Evolutionary conservation across 345 rosid genomes (phyloP), one percentile per base, ranked within the genome.

Genomic region (Lenwebbia sp.): DNA sequence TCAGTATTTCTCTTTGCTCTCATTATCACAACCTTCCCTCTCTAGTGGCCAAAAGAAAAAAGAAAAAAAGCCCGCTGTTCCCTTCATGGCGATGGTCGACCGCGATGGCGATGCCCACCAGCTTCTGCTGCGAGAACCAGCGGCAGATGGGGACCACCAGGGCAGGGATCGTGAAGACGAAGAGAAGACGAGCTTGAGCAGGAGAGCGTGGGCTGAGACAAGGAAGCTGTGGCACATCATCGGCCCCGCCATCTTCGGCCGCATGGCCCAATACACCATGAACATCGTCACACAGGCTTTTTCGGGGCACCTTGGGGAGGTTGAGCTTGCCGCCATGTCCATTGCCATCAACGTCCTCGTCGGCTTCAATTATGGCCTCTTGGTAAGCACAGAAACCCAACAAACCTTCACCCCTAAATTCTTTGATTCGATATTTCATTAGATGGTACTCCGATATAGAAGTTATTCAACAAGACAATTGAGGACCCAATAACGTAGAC

Each of bases 271-370:
- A 26, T 91, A 84, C 86, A 87, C 91, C 57, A 91, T 91, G 93
- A 82, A 86, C 58, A 86, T 91, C 54, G 87, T 89, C 84, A 89
- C 91, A 10, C 93, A 91, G 86, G 92, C 90, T 21, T 91, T 88
- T 82, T 90, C 92, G 11, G 93, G 93, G 50, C 93, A 91, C 82
- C 65, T 91, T 57, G 93, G 93, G 23, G 89, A 91, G 56, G 91
- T 91, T 21, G 90, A 91, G 85, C 90, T 92, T 40, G 92, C 91
- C 9, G 90, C 89, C 78, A 65, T 90, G 55, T 92, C 93, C 89
- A 90, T 90, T 8, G 90, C 87, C 81, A 87, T 83, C 57, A 90
- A 88, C 41, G 92, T 90, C 83, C 86, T 92, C 75, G 86, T 87
- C 84, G 93, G 93, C 78, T 89, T 92, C 87, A 90, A 92, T 70